Evolutionary conservation across 176 grass and related monocot species (phyloP), one percentile per base, ranked within the genome.

Genomic region (Phragmites australis): DNA sequence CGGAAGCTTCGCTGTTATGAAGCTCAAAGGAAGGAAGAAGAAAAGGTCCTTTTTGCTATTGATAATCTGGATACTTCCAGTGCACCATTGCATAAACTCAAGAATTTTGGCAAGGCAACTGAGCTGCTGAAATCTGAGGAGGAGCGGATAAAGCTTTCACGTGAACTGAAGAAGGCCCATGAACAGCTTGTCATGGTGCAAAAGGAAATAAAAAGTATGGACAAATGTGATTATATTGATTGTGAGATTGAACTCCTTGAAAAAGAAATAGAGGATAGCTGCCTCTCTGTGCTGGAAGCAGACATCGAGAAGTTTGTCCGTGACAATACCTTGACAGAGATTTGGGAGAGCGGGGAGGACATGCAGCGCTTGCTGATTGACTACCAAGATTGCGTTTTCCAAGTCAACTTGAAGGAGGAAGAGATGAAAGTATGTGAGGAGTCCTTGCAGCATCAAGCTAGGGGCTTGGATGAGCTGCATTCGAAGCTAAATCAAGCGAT

Each of bases 111-210:
- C 44, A 97, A 90, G 88, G 92, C 96, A 21, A 89, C 88, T 46
- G 92, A 99, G 6, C 86, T 99, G 39, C 74, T 99, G 48, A 99
- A 83, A 52, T 93, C 84, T 18, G 96, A 99, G 81, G 93, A 94
- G 75, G 90, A 93, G 56, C 69, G 79, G 55, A 86, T 54, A 45
- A 89, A 88, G 68, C 75, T 95, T 54, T 59, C 76, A 19, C 32
- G 42, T 32, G 90, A 99, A 79, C 74, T 99, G 50, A 91, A 82
- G 81, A 83, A 62, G 61, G 65, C 75, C 45, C 75, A 81, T 0
- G 82, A 93, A 78, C 81, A 95, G 69, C 80, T 84, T 18, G 72
- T 60, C 63, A 40, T 46, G 6, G 70, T 93, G 30, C 90, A 89
- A 42, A 95, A 89, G 66, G 90, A 95, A 66, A 82, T 93, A n/a